phyloP scores from a whole-genome alignment of 345 rosid genomes.

The Citropsis articulata region DNA sequence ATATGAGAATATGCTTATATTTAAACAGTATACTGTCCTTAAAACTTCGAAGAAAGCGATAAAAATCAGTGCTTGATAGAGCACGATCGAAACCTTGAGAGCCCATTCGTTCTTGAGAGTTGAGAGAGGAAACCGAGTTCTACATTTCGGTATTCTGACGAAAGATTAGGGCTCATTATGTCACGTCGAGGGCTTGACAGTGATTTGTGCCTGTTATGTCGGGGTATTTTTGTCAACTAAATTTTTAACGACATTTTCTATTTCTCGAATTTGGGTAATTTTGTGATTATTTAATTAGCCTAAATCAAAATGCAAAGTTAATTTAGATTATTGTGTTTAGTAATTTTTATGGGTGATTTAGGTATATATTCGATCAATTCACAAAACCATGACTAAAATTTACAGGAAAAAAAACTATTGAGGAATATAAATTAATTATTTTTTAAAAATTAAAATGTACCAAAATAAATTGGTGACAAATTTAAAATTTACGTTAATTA shows the following conservation, averaged over 20 bases:
- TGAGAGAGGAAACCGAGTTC: neutral
- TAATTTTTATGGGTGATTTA: too few species aligned
- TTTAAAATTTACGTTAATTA: too few species aligned
- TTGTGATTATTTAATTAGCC: neutral
- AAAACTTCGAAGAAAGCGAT: neutral
- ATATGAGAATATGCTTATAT: neutral
- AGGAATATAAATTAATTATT: too few species aligned
- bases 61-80: neutral
- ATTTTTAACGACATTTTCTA: neutral
- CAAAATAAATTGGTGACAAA: too few species aligned
- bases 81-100: neutral
- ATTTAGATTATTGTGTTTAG: too few species aligned
- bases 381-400: too few species aligned
- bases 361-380: too few species aligned
- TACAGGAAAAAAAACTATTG: too few species aligned
- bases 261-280: neutral
- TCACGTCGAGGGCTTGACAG: slow-evolving; percentile 14
- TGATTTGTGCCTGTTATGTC: neutral
- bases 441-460: too few species aligned
- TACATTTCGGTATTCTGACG: slow-evolving; percentile 17
- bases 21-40: slow-evolving; percentile 6
- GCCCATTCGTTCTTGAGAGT: neutral
- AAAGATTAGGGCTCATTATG: slow-evolving; percentile 33
- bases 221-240: slow-evolving; percentile 15
- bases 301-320: too few species aligned